Conservation (phyloP, 1,284 basidiomycete species). For the Puccinia triticina region DNA sequence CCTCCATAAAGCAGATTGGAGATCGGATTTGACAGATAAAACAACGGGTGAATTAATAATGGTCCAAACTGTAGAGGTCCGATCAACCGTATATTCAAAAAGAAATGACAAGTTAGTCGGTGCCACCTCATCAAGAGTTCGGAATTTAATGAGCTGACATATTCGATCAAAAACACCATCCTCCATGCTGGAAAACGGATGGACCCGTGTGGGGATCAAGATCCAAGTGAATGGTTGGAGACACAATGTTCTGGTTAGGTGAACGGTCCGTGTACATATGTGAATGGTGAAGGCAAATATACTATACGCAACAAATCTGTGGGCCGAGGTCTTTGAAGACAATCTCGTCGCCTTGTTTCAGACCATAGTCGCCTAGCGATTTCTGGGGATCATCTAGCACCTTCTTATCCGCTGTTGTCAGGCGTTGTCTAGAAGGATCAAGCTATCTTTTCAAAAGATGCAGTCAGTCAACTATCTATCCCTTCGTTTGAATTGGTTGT, state of each 20-base stretch:
- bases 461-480: neutral
- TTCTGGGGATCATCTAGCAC: slow-evolving; percentile 67
- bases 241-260: neutral
- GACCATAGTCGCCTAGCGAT: slow-evolving; percentile 67
- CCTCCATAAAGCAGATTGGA: slow-evolving; percentile 67
- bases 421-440: slow-evolving; percentile 71
- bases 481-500: neutral
- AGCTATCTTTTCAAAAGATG: slow-evolving; percentile 64
- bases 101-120: too few species aligned
- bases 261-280: neutral
- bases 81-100: neutral
- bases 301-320: slow-evolving; percentile 67
- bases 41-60: slow-evolving; percentile 83
- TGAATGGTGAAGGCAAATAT: neutral
- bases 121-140: too few species aligned
- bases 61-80: slow-evolving; percentile 72
- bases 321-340: slow-evolving; percentile 83
- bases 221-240: neutral
- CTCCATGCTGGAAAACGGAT: slow-evolving; percentile 44
- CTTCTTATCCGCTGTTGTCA: slow-evolving; percentile 69
- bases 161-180: slow-evolving; percentile 50
- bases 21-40: slow-evolving; percentile 73
- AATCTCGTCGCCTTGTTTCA: slow-evolving; percentile 68
- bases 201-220: neutral
- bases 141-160: slow-evolving; percentile 33